Evolutionary conservation across 108 stramenopile species (phyloP).

Genomic region (Cyclotella kingstonii): DNA sequence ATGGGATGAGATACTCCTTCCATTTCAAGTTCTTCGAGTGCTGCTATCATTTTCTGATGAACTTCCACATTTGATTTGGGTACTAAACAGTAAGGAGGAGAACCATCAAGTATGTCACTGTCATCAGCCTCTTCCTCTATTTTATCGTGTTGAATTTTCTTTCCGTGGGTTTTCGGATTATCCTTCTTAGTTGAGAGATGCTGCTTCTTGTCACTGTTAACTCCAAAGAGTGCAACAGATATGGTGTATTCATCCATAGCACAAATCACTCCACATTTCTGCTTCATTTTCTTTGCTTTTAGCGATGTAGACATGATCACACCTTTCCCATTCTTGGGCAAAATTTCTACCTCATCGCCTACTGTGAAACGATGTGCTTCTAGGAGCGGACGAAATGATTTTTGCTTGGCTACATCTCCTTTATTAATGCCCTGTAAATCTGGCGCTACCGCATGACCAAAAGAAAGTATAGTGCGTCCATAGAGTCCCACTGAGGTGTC

Average conservation of each 20-base stretch:
- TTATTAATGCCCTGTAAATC: neutral
- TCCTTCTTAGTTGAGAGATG: slow-evolving; percentile 9
- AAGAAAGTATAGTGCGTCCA: slow-evolving; percentile 72
- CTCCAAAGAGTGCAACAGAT: slow-evolving; percentile 68
- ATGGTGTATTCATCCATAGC: slow-evolving; percentile 60
- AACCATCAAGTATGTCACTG: slow-evolving; percentile 32
- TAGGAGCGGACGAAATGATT: slow-evolving; percentile 24
- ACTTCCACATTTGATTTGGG: slow-evolving; percentile 75
- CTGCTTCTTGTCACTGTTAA: slow-evolving; percentile 10
- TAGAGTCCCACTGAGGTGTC: slow-evolving; percentile 76
- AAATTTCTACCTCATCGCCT: slow-evolving; percentile 86
- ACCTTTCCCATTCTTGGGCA: slow-evolving; percentile 42
- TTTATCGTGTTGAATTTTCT: slow-evolving; percentile 25
- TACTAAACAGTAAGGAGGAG: slow-evolving; percentile 61
- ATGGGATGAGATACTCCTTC: slow-evolving; percentile 64
- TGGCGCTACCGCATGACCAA: slow-evolving; percentile 23
- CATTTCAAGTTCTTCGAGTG: slow-evolving; percentile 63
- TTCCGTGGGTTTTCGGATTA: slow-evolving; percentile 16
- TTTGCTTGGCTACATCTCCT: neutral
- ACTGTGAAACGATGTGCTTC: slow-evolving; percentile 81
- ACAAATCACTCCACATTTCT: slow-evolving; percentile 61
- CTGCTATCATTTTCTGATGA: slow-evolving; percentile 61
- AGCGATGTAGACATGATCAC: too few relatives aligned
- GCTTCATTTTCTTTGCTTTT: slow-evolving; percentile 19
- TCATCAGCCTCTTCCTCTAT: slow-evolving; percentile 41